Conservation (phyloP, 495 filamentous ascomycete genomes). For the Cudoniella acicularis region DNA sequence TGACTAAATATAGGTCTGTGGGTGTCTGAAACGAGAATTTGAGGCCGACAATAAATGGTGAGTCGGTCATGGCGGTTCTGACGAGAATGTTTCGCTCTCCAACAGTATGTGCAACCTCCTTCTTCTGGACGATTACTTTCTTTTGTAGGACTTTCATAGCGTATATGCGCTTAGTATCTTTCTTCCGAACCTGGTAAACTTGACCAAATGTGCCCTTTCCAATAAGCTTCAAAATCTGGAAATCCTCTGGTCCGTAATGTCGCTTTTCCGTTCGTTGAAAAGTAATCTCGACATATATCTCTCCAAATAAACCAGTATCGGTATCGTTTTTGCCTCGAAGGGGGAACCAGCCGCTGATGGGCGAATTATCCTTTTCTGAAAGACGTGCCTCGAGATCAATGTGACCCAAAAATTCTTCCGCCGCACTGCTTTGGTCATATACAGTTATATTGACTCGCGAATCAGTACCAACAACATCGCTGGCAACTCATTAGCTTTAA, state of each 20-base stretch:
- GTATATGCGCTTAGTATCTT: slow-evolving; percentile 92
- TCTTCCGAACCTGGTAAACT: slow-evolving; percentile 98
- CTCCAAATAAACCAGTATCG: slow-evolving; percentile 69
- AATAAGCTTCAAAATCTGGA: slow-evolving; percentile 92
- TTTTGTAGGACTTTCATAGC: slow-evolving; percentile 99
- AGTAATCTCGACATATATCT: slow-evolving; percentile 79
- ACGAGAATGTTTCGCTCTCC: slow-evolving; percentile 97
- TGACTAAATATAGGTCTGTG: slow-evolving; percentile 93
- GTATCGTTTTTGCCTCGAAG: slow-evolving; percentile 61
- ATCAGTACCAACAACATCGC: slow-evolving; percentile 91
- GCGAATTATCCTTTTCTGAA: slow-evolving; percentile 58
- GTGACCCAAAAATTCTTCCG: slow-evolving; percentile 90
- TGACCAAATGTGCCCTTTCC: slow-evolving; percentile 99
- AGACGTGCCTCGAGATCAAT: slow-evolving; percentile 70
- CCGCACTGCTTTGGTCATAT: slow-evolving; percentile 74
- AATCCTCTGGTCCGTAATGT: slow-evolving; percentile 95
- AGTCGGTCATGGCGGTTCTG: slow-evolving; percentile 90
- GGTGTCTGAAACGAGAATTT: slow-evolving; percentile 99
- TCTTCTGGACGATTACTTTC: slow-evolving; percentile 99
- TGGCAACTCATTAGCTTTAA: slow-evolving; percentile 42
- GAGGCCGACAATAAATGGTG: slow-evolving; percentile 94
- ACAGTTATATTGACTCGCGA: slow-evolving; percentile 91
- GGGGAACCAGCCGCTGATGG: slow-evolving; percentile 80
- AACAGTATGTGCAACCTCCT: slow-evolving; percentile 94
- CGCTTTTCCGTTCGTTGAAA: slow-evolving; percentile 90